Conservation (phyloP, 306 rosid genomes). For the Rosa multiflora region DNA sequence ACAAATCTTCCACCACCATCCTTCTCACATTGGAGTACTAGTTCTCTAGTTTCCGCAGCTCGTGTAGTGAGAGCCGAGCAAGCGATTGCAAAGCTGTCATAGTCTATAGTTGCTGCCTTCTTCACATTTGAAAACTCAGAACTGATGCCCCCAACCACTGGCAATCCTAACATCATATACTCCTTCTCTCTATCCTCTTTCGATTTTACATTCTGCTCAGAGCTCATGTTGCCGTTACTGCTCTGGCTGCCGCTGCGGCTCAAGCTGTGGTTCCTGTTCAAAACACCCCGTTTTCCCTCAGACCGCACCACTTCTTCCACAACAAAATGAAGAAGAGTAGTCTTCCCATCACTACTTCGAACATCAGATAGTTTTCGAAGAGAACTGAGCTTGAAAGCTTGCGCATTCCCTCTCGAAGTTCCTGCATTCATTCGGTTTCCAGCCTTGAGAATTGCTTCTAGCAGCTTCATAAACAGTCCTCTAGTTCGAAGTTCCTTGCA, state of each 20-base stretch:
- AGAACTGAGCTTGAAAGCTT: slow-evolving; percentile 83
- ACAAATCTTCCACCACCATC: slow-evolving; percentile 57
- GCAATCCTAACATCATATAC: slow-evolving; percentile 67
- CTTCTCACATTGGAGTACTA: slow-evolving; percentile 40
- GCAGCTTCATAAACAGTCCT: slow-evolving; percentile 84
- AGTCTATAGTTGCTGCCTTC: slow-evolving; percentile 69
- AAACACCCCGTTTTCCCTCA: slow-evolving; percentile 76
- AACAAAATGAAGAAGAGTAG: slow-evolving; percentile 88
- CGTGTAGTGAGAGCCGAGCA: slow-evolving; percentile 49
- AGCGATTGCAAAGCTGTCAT: slow-evolving; percentile 43
- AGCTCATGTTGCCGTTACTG: slow-evolving; percentile 22
- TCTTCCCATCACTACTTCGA: slow-evolving; percentile 77
- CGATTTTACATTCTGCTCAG: slow-evolving; percentile 25
- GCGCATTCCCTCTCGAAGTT: slow-evolving; percentile 89
- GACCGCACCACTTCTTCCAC: slow-evolving; percentile 92
- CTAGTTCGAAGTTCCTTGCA: slow-evolving; percentile 71
- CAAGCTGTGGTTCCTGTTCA: slow-evolving; percentile 52
- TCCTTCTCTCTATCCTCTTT: slow-evolving; percentile 68
- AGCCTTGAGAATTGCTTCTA: slow-evolving; percentile 92
- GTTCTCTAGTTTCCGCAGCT: slow-evolving; percentile 36
- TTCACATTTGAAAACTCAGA: slow-evolving; percentile 70
- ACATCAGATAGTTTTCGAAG: slow-evolving; percentile 89
- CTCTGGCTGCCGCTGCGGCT: slow-evolving; percentile 47
- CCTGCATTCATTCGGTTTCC: slow-evolving; percentile 97
- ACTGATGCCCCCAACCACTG: slow-evolving; percentile 92